Conservation (phyloP, 345 rosid genomes). For the Rhodomyrtus tomentosa region DNA sequence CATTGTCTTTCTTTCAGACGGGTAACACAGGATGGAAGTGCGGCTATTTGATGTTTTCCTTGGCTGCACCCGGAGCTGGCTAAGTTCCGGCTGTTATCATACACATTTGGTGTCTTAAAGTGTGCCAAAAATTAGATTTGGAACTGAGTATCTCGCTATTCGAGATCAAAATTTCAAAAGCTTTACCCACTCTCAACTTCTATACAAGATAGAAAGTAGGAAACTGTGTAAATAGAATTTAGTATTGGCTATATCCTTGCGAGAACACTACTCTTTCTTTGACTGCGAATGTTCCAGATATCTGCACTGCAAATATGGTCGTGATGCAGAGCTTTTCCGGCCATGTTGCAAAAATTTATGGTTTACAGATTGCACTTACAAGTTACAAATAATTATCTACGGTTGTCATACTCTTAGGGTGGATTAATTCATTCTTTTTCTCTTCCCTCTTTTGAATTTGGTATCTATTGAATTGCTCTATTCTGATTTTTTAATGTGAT, state of each 20-base stretch:
- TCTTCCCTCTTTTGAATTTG: not conserved
- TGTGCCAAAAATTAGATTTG: not conserved
- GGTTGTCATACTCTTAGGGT: not conserved
- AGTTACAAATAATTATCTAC: not conserved
- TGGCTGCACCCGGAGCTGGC: not conserved
- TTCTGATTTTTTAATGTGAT: not conserved
- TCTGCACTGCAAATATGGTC: not conserved
- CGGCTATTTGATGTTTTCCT: not conserved
- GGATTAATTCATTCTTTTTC: not conserved
- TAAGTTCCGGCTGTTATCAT: not conserved
- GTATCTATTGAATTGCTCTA: not conserved
- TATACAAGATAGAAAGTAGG: not conserved
- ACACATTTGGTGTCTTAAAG: not conserved
- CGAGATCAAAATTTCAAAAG: not conserved
- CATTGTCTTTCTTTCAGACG: not conserved
- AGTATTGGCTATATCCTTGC: not conserved
- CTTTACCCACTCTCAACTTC: not conserved
- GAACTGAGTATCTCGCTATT: not conserved
- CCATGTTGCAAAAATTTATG: not conserved
- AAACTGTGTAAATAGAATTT: not conserved
- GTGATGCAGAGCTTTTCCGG: not conserved
- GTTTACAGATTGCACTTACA: not conserved
- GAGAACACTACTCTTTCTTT: not conserved
- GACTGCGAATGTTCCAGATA: not conserved
- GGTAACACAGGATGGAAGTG: not conserved